Evolutionary conservation across 2,329 filamentous ascomycete species (phyloP).

Genomic region (Phialocephala sp.): DNA sequence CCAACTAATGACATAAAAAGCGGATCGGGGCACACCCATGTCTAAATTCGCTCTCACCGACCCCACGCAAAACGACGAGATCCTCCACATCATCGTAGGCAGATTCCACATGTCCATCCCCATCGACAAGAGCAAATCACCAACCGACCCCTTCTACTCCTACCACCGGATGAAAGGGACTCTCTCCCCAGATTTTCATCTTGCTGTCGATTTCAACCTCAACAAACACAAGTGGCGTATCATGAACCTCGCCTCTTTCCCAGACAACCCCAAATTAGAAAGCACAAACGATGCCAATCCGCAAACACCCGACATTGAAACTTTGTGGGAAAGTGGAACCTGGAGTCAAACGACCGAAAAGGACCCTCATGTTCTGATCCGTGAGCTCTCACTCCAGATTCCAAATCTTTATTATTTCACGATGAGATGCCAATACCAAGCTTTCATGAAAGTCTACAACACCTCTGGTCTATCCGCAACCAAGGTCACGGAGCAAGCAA

Average conservation of each 20-base stretch:
- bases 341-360: neutral
- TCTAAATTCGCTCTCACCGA: no score
- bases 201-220: conserved; percentile 6
- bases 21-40: no score
- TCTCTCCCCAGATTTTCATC: neutral
- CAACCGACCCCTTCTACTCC: neutral
- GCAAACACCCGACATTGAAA: neutral
- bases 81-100: neutral
- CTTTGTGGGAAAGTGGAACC: neutral
- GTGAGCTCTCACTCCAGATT: neutral
- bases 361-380: neutral
- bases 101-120: neutral
- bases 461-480: neutral
- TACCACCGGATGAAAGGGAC: conserved; percentile 2
- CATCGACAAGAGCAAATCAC: neutral
- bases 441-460: conserved; percentile 8
- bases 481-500: neutral
- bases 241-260: neutral
- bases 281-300: neutral
- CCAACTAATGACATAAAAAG: neutral
- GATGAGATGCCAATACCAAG: neutral
- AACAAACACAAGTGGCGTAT: conserved; percentile 7
- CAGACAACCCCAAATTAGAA: no score
- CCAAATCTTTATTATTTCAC: conserved; percentile 9
- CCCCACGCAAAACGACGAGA: no score